Evolutionary conservation across 2,329 filamentous ascomycete genomes (phyloP).

Genomic region (Trichoderma citrinoviride): DNA sequence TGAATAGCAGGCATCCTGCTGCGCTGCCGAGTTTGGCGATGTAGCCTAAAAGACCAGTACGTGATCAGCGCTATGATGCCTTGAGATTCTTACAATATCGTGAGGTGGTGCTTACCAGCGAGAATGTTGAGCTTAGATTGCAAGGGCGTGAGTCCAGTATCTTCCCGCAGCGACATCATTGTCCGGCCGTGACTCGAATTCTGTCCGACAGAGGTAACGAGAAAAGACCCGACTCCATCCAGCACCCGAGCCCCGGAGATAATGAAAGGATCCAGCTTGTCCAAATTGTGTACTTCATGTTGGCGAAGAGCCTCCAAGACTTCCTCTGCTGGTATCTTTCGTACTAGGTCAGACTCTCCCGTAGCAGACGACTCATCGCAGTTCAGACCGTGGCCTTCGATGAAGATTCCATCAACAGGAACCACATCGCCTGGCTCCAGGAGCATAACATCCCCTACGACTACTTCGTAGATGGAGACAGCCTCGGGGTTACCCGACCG

Average conservation of each 20-base stretch:
- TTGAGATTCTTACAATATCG: too few relatives aligned
- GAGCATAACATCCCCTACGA: constrained; percentile 68
- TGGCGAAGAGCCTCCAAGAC: constrained; percentile 47
- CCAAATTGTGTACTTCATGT: constrained; percentile 42
- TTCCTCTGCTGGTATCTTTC: constrained; percentile 60
- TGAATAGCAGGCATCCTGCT: constrained; percentile 69
- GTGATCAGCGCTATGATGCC: not conserved
- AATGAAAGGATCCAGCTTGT: constrained; percentile 64
- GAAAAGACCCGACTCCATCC: constrained; percentile 49
- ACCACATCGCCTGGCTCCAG: constrained; percentile 68
- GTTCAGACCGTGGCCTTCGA: constrained; percentile 51
- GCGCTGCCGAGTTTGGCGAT: constrained; percentile 53
- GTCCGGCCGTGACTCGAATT: constrained; percentile 55
- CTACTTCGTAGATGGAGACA: constrained; percentile 63
- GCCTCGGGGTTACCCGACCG: constrained; percentile 63
- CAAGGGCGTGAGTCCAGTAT: constrained; percentile 52
- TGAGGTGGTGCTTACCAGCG: constrained; percentile 24
- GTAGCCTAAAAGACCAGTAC: constrained; percentile 9
- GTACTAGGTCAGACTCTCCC: constrained; percentile 70
- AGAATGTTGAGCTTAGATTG: constrained; percentile 50
- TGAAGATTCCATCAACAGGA: constrained; percentile 68
- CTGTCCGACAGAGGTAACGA: constrained; percentile 55
- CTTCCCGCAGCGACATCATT: constrained; percentile 53
- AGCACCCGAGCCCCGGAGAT: constrained; percentile 53
- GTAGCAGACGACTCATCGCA: constrained; percentile 74